These are phyloP conservation scores for Rubia peregrina DNA, from an alignment of 305 asterid genomes.

Conservation along the genomic window DNA sequence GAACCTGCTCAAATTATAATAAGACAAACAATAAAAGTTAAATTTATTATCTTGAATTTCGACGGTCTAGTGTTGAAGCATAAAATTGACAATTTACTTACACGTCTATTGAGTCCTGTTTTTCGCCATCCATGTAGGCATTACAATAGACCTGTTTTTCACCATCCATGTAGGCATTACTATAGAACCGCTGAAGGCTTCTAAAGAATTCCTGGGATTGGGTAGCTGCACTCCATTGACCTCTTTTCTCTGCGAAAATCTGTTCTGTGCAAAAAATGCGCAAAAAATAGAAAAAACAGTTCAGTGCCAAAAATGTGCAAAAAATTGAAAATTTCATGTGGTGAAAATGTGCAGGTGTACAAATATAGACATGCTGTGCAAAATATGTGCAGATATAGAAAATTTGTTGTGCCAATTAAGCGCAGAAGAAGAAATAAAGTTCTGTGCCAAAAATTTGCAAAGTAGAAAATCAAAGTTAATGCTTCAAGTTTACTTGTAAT, in stretches of 20 bases:
- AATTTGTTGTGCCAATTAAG: neutral
- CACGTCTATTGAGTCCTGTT: slow-evolving; percentile 93
- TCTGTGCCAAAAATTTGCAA: slow-evolving; percentile 13
- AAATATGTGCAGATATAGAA: neutral
- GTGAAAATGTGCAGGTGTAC: too few species aligned
- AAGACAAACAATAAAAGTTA: neutral
- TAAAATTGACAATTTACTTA: slow-evolving; percentile 27
- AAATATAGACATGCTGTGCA: neutral
- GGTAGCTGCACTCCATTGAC: slow-evolving; percentile 93
- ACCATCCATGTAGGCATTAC: slow-evolving; percentile 89
- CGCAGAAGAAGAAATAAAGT: slow-evolving; percentile 46
- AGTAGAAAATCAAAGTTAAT: slow-evolving; percentile 7
- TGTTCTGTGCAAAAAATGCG: slow-evolving; percentile 26
- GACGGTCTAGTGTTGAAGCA: neutral
- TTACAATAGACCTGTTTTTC: slow-evolving; percentile 77
- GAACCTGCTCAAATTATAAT: slow-evolving; percentile 42
- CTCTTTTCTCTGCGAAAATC: slow-evolving; percentile 90
- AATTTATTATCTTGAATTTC: neutral
- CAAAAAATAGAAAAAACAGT: neutral
- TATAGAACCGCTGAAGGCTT: slow-evolving; percentile 77
- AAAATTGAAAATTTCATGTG: too few species aligned
- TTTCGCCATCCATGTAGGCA: slow-evolving; percentile 90
- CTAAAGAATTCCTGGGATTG: slow-evolving; percentile 83
- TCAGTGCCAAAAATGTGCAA: neutral
- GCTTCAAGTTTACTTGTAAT: neutral